These are phyloP conservation scores for Herpetomonas samuelpessoai DNA, from an alignment of 208 protist species.

Conservation along the genomic window DNA sequence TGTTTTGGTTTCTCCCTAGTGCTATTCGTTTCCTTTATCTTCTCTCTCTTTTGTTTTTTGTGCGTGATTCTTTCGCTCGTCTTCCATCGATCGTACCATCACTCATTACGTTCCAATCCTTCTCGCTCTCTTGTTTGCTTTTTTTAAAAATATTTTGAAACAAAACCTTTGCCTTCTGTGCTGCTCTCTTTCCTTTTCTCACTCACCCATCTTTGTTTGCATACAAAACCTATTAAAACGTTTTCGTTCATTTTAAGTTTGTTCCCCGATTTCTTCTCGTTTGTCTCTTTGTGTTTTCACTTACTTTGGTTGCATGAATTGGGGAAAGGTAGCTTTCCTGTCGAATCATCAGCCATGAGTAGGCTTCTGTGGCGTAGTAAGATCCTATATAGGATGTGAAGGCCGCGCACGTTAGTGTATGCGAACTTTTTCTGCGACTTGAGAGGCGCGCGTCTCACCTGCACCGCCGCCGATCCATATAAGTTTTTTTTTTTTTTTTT, in stretches of 20 bases:
- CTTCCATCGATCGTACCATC: conserved; percentile 1
- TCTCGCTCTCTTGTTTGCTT: conserved; percentile 9
- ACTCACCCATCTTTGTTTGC: too few species aligned
- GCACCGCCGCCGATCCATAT: too few species aligned
- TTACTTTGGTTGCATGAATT: neutral
- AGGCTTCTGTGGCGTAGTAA: neutral
- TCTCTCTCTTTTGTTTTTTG: conserved; percentile 7
- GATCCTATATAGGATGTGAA: neutral
- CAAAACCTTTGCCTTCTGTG: conserved; percentile 1
- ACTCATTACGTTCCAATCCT: conserved; percentile 4
- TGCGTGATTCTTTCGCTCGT: neutral
- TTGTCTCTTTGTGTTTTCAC: neutral
- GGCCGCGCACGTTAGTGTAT: neutral
- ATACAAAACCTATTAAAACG: neutral
- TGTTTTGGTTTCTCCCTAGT: neutral
- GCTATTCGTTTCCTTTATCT: neutral
- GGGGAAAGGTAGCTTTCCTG: neutral
- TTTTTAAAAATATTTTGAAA: conserved; percentile 6
- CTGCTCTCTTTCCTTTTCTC: neutral
- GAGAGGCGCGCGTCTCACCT: too few species aligned
- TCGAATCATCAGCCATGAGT: neutral
- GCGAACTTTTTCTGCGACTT: too few species aligned
- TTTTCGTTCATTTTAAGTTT: neutral
- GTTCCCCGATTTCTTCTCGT: neutral
- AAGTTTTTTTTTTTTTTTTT: neutral